Evolutionary conservation across 495 filamentous ascomycete genomes (phyloP).

Genomic region (Massariosphaeria phaeospora): DNA sequence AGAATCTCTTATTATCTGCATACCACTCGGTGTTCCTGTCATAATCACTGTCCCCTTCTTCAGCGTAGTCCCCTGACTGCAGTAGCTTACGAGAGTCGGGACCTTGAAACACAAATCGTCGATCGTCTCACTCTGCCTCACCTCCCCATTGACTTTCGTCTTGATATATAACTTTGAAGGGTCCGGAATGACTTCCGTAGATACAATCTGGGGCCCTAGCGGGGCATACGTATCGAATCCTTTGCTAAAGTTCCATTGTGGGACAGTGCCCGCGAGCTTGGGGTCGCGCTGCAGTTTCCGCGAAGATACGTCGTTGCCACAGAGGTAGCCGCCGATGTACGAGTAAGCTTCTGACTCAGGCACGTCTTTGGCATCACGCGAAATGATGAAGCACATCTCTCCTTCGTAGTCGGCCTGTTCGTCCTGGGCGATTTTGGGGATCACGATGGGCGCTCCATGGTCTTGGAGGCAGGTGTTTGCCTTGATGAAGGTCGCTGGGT

Average conservation of each 20-base stretch:
- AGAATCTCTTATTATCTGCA: background rate
- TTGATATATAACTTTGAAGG: conserved; percentile 35
- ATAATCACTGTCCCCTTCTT: conserved; percentile 37
- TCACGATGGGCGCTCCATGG: conserved; percentile 42
- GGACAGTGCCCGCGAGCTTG: conserved; percentile 37
- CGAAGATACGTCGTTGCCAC: conserved; percentile 49
- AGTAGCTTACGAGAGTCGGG: conserved; percentile 35
- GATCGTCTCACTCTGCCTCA: conserved; percentile 40
- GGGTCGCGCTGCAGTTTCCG: conserved; percentile 47
- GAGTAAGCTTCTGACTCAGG: conserved; percentile 41
- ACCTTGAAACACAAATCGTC: conserved; percentile 43
- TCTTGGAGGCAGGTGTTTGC: conserved; percentile 45
- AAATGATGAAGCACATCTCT: conserved; percentile 48
- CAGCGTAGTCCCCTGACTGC: conserved; percentile 36
- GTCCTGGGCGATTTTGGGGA: conserved; percentile 50
- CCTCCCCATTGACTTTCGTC: conserved; percentile 43
- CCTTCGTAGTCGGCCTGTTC: conserved; percentile 52
- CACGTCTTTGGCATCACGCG: conserved; percentile 46
- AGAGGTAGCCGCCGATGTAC: conserved; percentile 49
- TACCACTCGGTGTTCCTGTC: conserved; percentile 36
- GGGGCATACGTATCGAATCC: conserved; percentile 41
- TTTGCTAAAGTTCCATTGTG: conserved; percentile 41
- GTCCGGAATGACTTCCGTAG: conserved; percentile 33
- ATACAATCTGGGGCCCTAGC: conserved; percentile 42
- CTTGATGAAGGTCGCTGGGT: conserved; percentile 52